A percentile compares a stretch with the other conserved stretches of the same genome.
Evolutionary conservation across 2,329 filamentous ascomycete genomes (phyloP).

Genomic region (Diplodia intermedia): DNA sequence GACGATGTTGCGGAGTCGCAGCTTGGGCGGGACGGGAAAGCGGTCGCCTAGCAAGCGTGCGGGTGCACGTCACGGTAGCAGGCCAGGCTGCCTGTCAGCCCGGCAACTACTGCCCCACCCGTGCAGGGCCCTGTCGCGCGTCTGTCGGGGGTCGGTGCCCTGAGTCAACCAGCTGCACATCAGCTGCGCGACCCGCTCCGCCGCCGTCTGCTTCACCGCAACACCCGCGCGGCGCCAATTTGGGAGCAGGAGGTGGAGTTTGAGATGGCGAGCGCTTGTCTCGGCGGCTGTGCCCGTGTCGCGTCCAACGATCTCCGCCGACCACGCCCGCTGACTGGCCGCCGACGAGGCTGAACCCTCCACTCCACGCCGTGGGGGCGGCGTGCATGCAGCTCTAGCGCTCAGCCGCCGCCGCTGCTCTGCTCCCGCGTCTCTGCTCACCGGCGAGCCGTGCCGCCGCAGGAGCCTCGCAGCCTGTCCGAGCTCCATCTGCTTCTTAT

Average conservation of each 20-base stretch:
- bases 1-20: constrained; percentile 14
- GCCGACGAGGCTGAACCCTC: constrained; percentile 9
- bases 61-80: constrained; percentile 8
- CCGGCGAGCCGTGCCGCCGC: constrained; percentile 11
- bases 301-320: constrained; percentile 3
- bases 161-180: constrained; percentile 17
- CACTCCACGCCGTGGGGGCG: constrained; percentile 13
- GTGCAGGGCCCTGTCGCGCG: constrained; percentile 9
- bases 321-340: constrained; percentile 12
- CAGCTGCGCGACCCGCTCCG: constrained; percentile 11
- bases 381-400: constrained; percentile 27
- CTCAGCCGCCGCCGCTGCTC: not conserved
- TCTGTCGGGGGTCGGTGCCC: constrained; percentile 2
- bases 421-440: not conserved
- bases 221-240: constrained; percentile 6
- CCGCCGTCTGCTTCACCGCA: constrained; percentile 16
- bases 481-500: constrained; percentile 3
- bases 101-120: not conserved
- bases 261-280: not conserved
- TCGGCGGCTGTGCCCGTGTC: constrained; percentile 8
- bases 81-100: constrained; percentile 1
- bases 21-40: constrained; percentile 4
- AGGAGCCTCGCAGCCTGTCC: constrained; percentile 16
- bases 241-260: constrained; percentile 15
- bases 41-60: not conserved